A percentile compares a stretch with the other conserved stretches of the same genome.
Conservation (phyloP, 2,329 filamentous ascomycete species). For the Helotiales sp. region DNA sequence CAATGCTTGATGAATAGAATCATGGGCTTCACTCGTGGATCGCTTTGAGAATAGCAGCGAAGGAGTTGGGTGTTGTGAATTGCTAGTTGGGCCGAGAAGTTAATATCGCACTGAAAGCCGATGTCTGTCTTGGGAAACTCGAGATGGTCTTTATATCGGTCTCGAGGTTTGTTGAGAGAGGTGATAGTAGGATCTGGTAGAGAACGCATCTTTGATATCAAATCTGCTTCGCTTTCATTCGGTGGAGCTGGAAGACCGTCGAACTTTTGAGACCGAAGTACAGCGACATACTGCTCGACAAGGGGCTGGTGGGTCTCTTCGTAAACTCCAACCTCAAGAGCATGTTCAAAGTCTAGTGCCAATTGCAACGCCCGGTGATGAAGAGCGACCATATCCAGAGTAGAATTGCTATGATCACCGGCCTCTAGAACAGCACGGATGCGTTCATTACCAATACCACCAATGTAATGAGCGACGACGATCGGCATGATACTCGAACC, state of each 20-base stretch:
- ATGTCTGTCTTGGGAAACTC: slow-evolving; percentile 79
- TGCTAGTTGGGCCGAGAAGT: slow-evolving; percentile 83
- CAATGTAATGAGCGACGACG: slow-evolving; percentile 53
- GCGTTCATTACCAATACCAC: slow-evolving; percentile 55
- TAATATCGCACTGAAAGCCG: slow-evolving; percentile 91
- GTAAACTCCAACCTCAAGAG: slow-evolving; percentile 56
- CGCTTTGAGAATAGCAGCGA: slow-evolving; percentile 80
- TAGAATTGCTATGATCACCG: slow-evolving; percentile 29
- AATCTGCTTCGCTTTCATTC: slow-evolving; percentile 15
- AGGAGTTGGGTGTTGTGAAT: slow-evolving; percentile 84
- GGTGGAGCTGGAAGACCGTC: slow-evolving; percentile 41
- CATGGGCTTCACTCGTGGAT: slow-evolving; percentile 76
- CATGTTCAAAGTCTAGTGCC: slow-evolving; percentile 59
- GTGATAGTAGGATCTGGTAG: slow-evolving; percentile 49
- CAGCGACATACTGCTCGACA: slow-evolving; percentile 55
- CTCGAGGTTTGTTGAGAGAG: slow-evolving; percentile 54
- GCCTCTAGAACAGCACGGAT: slow-evolving; percentile 51
- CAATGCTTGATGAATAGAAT: slow-evolving; percentile 89
- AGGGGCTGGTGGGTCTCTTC: slow-evolving; percentile 43
- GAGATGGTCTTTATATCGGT: slow-evolving; percentile 63
- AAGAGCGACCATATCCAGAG: slow-evolving; percentile 46
- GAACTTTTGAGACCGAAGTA: slow-evolving; percentile 49
- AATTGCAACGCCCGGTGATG: slow-evolving; percentile 61
- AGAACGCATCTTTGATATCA: slow-evolving; percentile 38
- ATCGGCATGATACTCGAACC: slow-evolving; percentile 36